Evolutionary conservation across 345 rosid genomes (phyloP).

Genomic region (Corymbia maculata): DNA sequence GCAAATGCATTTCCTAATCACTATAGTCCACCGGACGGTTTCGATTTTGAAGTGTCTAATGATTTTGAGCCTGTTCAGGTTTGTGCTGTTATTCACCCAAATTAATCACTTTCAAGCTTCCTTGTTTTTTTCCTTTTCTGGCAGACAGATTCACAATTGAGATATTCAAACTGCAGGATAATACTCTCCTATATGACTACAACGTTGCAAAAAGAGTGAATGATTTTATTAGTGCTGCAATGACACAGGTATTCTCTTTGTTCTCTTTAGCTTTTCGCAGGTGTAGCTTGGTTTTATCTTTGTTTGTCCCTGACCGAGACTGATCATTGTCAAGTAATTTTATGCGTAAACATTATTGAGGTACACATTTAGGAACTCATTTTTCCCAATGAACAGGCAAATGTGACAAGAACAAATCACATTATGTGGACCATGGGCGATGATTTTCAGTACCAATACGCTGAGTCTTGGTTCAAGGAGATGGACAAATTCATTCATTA

Average conservation of each 20-base stretch:
- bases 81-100: neutral
- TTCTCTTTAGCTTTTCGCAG: neutral
- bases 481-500: slow-evolving; percentile 86
- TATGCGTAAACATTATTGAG: neutral
- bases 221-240: slow-evolving; percentile 56
- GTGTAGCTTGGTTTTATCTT: neutral
- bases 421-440: slow-evolving; percentile 99
- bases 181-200: slow-evolving; percentile 46
- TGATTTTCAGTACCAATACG: slow-evolving; percentile 88
- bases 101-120: neutral
- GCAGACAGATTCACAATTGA: neutral
- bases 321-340: neutral
- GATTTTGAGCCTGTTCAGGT: slow-evolving; percentile 64
- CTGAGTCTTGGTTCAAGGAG: slow-evolving; percentile 90
- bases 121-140: neutral
- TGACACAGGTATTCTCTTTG: slow-evolving; percentile 51
- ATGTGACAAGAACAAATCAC: slow-evolving; percentile 69
- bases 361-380: neutral
- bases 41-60: slow-evolving; percentile 56
- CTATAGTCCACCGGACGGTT: slow-evolving; percentile 71
- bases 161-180: slow-evolving; percentile 36
- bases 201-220: slow-evolving; percentile 51
- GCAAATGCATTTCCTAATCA: slow-evolving; percentile 64
- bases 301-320: neutral
- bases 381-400: slow-evolving; percentile 32